Percentiles rank a stretch among this genome's conserved stretches.
Conservation (phyloP, 2,329 filamentous ascomycete species). For the Sporothrix sp. region DNA sequence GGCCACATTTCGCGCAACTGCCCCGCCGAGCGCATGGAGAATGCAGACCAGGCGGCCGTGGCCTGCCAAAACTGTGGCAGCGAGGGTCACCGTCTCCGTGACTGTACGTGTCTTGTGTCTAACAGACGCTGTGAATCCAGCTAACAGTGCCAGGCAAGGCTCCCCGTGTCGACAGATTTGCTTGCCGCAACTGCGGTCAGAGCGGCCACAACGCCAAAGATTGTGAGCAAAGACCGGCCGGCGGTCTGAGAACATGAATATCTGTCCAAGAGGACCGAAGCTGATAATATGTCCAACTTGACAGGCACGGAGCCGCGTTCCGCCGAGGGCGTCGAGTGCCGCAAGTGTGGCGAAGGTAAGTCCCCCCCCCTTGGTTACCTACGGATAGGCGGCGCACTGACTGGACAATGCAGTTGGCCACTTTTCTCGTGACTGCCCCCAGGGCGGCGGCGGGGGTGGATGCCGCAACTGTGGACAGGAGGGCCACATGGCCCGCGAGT, state of each 20-base stretch:
- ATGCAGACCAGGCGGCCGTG: conserved; percentile 33
- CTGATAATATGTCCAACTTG: conserved; percentile 26
- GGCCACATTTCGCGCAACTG: conserved; percentile 56
- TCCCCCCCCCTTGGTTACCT: neutral
- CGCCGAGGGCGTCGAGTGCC: conserved; percentile 53
- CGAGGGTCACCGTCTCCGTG: conserved; percentile 56
- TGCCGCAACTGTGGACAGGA: conserved; percentile 53
- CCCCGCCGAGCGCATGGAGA: conserved; percentile 45
- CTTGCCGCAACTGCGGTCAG: conserved; percentile 58
- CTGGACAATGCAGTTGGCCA: conserved; percentile 41
- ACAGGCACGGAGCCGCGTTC: conserved; percentile 47
- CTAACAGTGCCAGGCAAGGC: conserved; percentile 35
- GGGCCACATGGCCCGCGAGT: conserved; percentile 53
- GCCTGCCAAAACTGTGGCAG: conserved; percentile 56
- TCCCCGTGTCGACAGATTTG: conserved; percentile 53
- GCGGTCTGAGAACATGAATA: too few species aligned
- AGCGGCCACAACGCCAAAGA: conserved; percentile 41
- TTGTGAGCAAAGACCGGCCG: too few species aligned
- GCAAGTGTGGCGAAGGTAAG: conserved; percentile 53
- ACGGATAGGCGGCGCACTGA: neutral
- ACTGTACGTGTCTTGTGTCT: conserved; percentile 43
- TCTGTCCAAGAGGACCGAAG: too few species aligned
- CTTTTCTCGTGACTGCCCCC: conserved; percentile 53
- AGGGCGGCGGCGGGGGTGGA: conserved; percentile 46
- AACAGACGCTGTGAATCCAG: neutral